These are phyloP conservation scores for Metschnikowia noctiluminum DNA, from an alignment of 805 yeast species.

Conservation along the genomic window DNA sequence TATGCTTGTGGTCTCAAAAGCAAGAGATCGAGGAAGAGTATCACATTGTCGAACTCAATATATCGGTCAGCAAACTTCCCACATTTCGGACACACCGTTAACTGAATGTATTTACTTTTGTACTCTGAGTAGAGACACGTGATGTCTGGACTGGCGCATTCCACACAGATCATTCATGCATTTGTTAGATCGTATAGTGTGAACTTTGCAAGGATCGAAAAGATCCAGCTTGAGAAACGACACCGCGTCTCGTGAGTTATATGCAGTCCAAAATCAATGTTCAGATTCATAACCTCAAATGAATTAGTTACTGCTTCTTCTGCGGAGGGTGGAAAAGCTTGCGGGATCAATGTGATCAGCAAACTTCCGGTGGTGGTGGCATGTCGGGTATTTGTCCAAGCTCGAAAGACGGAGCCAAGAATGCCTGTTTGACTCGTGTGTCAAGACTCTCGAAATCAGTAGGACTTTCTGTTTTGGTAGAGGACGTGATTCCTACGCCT, in stretches of 20 bases:
- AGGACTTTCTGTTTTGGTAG: not conserved
- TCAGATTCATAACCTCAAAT: no score
- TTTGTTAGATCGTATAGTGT: not conserved
- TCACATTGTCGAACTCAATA: conserved; percentile 83
- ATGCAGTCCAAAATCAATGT: no score
- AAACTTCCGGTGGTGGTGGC: conserved; percentile 56
- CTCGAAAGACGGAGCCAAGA: conserved; percentile 45
- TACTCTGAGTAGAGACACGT: conserved; percentile 65
- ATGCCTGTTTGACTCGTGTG: conserved; percentile 43
- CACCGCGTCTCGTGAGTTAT: no score
- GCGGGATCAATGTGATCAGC: conserved; percentile 3
- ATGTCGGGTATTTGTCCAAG: conserved; percentile 68
- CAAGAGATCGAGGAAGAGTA: conserved; percentile 78
- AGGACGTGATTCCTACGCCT: not conserved
- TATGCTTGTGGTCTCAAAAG: conserved; percentile 85
- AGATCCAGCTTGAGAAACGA: no score
- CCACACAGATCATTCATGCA: conserved; percentile 76
- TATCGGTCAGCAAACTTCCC: conserved; percentile 80
- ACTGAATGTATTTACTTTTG: conserved; percentile 72
- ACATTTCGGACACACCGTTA: conserved; percentile 75
- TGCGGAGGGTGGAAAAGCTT: not conserved
- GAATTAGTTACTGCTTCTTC: no score
- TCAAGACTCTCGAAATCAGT: conserved; percentile 34
- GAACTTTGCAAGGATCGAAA: not conserved
- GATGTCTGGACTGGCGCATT: conserved; percentile 65